These are phyloP conservation scores for Penicillium sp. DNA, from an alignment of 2,329 filamentous ascomycete species.

Conservation along the genomic window DNA sequence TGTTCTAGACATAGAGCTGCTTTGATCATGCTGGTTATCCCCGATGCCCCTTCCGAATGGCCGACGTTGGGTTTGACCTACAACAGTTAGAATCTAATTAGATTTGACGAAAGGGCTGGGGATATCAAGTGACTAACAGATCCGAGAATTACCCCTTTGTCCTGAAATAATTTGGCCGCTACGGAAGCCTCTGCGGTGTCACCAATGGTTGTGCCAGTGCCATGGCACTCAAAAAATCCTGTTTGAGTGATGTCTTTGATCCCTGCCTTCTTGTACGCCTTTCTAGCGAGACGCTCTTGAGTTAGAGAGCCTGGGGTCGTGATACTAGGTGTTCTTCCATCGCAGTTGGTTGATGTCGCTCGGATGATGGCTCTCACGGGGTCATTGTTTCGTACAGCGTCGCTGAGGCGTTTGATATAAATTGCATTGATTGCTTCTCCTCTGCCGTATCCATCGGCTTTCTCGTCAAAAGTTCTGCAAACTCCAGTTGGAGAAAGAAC, in stretches of 20 bases:
- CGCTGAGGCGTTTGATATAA: conserved; percentile 48
- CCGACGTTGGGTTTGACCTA: conserved; percentile 46
- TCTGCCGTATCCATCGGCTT: conserved; percentile 55
- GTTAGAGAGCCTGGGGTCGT: conserved; percentile 6
- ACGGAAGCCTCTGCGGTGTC: conserved; percentile 10
- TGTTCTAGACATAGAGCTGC: no score
- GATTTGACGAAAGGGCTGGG: no score
- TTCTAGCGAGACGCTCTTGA: not conserved
- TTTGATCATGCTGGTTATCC: conserved; percentile 49
- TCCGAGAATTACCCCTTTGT: no score
- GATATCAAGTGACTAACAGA: conserved; percentile 2
- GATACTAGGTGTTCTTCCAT: conserved; percentile 30
- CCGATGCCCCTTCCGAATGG: conserved; percentile 49
- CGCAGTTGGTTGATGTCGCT: conserved; percentile 30
- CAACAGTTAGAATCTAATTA: not conserved
- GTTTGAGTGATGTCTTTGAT: conserved; percentile 12
- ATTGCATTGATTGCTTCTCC: conserved; percentile 52
- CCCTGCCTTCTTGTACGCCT: conserved; percentile 3
- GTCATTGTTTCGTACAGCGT: conserved; percentile 49
- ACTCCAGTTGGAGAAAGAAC: conserved; percentile 47
- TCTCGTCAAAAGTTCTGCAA: conserved; percentile 51
- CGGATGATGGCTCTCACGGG: conserved; percentile 37
- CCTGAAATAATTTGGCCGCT: conserved; percentile 6
- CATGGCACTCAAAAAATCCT: conserved; percentile 18
- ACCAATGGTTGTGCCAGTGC: conserved; percentile 16